Base-by-base conservation (phyloP, 106 monocot species). In the Allium sativum region DNA sequence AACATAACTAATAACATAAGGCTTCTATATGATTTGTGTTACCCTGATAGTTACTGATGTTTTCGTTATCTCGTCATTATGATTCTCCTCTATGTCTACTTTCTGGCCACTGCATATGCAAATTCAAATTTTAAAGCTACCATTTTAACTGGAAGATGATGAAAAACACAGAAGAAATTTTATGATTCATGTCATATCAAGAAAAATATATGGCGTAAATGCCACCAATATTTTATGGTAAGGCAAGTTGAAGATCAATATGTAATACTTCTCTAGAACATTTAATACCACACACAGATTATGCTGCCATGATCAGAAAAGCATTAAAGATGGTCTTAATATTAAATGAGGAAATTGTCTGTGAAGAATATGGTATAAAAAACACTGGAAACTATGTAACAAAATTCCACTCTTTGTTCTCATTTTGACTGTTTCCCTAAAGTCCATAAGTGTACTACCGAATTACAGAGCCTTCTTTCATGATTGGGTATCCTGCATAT, bases 41-140 rank as follows among this genome's bases (percentile, higher is more conserved):
- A 93, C 92, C 88, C 84, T 75, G 65, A 93, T 71, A 42, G 79
- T 88, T 14, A 93, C 84, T 50, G 21, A 67, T 65, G 18, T 56
- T 14, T 74, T 46, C 66, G 70, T 62, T 52, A 61, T 40, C 58
- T 76, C 67, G 16, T 60, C 74, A 11, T 77, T 81, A 72, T 56
- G 61, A 45, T 79, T 77, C 72, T 93, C 92, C 72, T 82, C 76
- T 59, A 93, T 79, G 19, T 76, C 74, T 51, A 93, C 88, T 52
- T 75, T 84, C 55, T 93, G 84, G 47, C 84, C 92, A 82, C 92
- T 93, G 71, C 74, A 79, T 66, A 65, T 14, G 50, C 19, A 52
- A 20, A 62, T 12, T 16, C 45, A 42, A 7, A 44, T 43, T 17
- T 60, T 43, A 18, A 44, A 60, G 8, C 17, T 48, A 62, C 5